Evolutionary conservation across 78 protist genomes (phyloP), one percentile per base, ranked within the genome.

Genomic region (Anaeramoeba ignava): DNA sequence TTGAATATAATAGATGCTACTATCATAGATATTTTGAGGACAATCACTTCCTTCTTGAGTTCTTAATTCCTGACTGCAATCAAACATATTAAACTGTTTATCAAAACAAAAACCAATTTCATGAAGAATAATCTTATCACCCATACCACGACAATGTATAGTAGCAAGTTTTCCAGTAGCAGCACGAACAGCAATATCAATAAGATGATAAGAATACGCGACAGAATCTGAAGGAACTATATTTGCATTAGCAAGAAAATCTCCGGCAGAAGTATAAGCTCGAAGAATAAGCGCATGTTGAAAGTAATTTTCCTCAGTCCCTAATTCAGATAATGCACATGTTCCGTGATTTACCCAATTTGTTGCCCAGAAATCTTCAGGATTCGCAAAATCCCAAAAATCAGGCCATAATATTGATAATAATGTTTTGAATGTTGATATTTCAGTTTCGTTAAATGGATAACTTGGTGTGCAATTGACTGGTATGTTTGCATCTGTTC

Each of bases 101-200:
- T 54, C 17, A 54, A 54, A 54, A 54, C 73, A 54, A 54, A 54
- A 54, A 54, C 73, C 73, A 54, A 54, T 27, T 54, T 54, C 73
- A 54, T 54, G 73, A 27, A 54, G 17, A 27, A 17, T 17, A 54
- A 54, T 54, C 17, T 54, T 54, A 17, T 54, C 17, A 27, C 73
- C 73, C 73, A 8, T 27, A 27, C 17, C 17, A 54, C 36, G 8
- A 17, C 73, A 54, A 54, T 54, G 73, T 27, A 54, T 54, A 27
- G 73, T 54, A 27, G 73, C 36, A 8, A 27, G 8, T 54, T 54
- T 54, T 27, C 8, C 36, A 27, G 73, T 54, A 54, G 8, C 36
- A 27, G 36, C 36, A 54, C 8, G 8, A 54, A 54, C 17, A 8
- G 73, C 73, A 54, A 27, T 54, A 54, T 54, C 73, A 17, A 27